Conservation (phyloP, 73 alveolate genomes). For the Stentor coeruleus region DNA sequence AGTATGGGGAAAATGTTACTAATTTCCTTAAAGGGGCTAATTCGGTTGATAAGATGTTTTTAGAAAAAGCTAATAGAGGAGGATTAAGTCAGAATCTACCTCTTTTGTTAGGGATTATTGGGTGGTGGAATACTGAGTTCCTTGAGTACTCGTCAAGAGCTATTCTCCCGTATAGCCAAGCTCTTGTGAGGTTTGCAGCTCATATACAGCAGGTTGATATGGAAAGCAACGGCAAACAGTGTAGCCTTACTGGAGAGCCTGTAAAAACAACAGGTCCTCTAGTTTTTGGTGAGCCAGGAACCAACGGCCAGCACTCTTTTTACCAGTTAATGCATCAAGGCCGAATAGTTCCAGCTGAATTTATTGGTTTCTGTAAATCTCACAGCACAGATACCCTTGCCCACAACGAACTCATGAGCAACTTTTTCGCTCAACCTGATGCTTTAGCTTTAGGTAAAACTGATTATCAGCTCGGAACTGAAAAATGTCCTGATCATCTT, state of each 20-base stretch:
- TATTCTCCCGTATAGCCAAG: slow-evolving; percentile 86
- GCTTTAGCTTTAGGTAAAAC: slow-evolving; percentile 92
- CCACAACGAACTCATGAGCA: slow-evolving; percentile 60
- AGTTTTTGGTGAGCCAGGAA: slow-evolving; percentile 96
- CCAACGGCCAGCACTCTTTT: slow-evolving; percentile 90
- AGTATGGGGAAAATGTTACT: slow-evolving; percentile 66
- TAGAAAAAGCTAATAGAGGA: slow-evolving; percentile 35
- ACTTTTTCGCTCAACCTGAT: slow-evolving; percentile 96
- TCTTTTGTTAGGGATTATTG: slow-evolving; percentile 58
- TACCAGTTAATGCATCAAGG: slow-evolving; percentile 88
- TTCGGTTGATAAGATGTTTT: slow-evolving; percentile 72
- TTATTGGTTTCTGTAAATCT: slow-evolving; percentile 75
- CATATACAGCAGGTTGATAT: slow-evolving; percentile 88
- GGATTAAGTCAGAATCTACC: slow-evolving; percentile 56
- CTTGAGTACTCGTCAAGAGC: slow-evolving; percentile 62
- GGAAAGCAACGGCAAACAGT: slow-evolving; percentile 90
- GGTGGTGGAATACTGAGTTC: slow-evolving; percentile 59
- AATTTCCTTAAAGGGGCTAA: slow-evolving; percentile 75
- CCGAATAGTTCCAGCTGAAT: slow-evolving; percentile 79
- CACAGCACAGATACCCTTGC: slow-evolving; percentile 56
- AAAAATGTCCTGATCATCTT: slow-evolving; percentile 70
- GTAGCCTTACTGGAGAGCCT: slow-evolving; percentile 46
- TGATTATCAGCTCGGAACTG: slow-evolving; percentile 28
- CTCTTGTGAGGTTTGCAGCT: slow-evolving; percentile 69
- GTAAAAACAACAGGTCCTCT: slow-evolving; percentile 41